These are phyloP conservation scores for Fusarium camptoceras DNA, from an alignment of 2,329 filamentous ascomycete species.

Conservation along the genomic window DNA sequence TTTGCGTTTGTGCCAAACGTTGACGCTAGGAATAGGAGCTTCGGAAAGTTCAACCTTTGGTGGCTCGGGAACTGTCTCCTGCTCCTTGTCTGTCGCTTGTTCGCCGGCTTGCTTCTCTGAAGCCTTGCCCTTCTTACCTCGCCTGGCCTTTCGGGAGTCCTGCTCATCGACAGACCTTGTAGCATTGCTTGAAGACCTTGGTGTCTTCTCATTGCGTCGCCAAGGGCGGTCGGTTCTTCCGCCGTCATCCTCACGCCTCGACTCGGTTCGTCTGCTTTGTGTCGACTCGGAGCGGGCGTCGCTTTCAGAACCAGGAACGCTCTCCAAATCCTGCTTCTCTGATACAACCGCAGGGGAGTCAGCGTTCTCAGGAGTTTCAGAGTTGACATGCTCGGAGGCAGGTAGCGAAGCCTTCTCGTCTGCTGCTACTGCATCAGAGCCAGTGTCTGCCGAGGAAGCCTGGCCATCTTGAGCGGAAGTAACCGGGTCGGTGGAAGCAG, in stretches of 20 bases:
- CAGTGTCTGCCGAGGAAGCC: constrained; percentile 42
- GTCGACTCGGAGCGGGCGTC: constrained; percentile 53
- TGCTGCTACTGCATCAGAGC: constrained; percentile 43
- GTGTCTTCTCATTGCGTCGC: constrained; percentile 60
- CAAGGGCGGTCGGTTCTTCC: constrained; percentile 55
- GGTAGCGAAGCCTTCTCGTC: constrained; percentile 44
- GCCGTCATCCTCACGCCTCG: constrained; percentile 55
- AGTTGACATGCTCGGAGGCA: constrained; percentile 43
- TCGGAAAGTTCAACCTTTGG: constrained; percentile 78
- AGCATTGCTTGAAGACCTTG: constrained; percentile 70
- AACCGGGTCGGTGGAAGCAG: constrained; percentile 40
- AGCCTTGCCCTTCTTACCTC: constrained; percentile 70
- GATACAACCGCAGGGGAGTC: constrained; percentile 38
- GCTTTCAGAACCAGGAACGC: constrained; percentile 53
- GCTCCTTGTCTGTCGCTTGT: constrained; percentile 69
- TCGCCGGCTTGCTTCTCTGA: constrained; percentile 58
- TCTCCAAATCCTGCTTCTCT: constrained; percentile 53
- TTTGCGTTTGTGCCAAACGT: constrained; percentile 86
- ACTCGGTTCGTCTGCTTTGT: constrained; percentile 50
- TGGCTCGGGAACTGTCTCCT: constrained; percentile 56
- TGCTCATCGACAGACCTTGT: constrained; percentile 75
- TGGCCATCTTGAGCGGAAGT: constrained; percentile 46
- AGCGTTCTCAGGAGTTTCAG: constrained; percentile 41
- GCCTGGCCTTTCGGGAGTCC: constrained; percentile 60
- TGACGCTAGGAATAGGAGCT: constrained; percentile 84